Evolutionary conservation across 1,284 basidiomycete species (phyloP).

Genomic region (Moniliophthora roreri): DNA sequence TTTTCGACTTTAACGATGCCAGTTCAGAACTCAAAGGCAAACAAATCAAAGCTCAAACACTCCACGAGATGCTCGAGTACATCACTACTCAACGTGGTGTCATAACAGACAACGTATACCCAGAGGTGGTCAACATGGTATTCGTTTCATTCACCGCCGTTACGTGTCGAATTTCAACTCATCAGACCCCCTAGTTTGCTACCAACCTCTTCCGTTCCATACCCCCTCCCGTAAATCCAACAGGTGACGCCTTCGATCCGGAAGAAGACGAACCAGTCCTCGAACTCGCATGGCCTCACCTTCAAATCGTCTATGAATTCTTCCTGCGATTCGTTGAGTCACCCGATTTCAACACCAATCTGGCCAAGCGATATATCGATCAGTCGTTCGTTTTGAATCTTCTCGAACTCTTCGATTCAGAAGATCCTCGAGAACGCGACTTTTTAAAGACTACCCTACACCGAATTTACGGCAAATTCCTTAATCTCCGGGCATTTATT

Average conservation of each 20-base stretch:
- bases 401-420: conserved; percentile 97
- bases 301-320: conserved; percentile 99
- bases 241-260: conserved; percentile 97
- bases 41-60: conserved; percentile 96
- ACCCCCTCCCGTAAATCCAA: conserved; percentile 98
- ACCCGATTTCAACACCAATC: conserved; percentile 97
- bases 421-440: conserved; percentile 98
- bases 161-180: conserved; percentile 13
- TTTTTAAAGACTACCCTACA: conserved; percentile 99
- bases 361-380: conserved; percentile 98
- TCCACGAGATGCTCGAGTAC: conserved; percentile 99
- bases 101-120: conserved; percentile 97
- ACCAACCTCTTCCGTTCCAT: conserved; percentile 99
- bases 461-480: conserved; percentile 99
- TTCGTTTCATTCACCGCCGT: conserved; percentile 27
- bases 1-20: conserved; percentile 99
- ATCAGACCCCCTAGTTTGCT: conserved; percentile 66
- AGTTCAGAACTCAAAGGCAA: conserved; percentile 95
- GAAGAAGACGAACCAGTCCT: conserved; percentile 99
- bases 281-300: conserved; percentile 98
- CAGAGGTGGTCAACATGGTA: conserved; percentile 98
- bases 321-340: conserved; percentile 99
- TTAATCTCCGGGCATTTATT: conserved; percentile 98
- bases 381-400: conserved; percentile 95
- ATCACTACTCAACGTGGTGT: conserved; percentile 96